These are phyloP conservation scores for Backusella parvicylindrica DNA, from an alignment of 192 early-diverging fungal genomes.

Conservation along the genomic window DNA sequence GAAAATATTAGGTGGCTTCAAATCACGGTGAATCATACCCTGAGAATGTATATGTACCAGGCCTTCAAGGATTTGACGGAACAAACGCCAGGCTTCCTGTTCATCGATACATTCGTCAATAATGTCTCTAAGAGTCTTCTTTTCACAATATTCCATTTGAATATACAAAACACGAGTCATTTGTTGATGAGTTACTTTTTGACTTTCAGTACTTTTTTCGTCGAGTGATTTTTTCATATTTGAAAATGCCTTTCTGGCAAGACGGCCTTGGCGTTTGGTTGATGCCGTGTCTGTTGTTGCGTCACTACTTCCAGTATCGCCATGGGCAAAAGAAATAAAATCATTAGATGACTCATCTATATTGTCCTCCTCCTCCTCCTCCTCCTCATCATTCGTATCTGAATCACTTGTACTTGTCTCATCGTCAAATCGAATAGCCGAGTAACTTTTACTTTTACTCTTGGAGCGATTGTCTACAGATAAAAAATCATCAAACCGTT, in stretches of 20 bases:
- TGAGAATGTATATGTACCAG: slow-evolving; percentile 85
- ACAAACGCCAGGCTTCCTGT: slow-evolving; percentile 77
- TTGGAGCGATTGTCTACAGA: slow-evolving; percentile 30
- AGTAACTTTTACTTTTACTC: slow-evolving; percentile 29
- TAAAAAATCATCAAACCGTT: slow-evolving; percentile 44
- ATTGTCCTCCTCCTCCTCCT: slow-evolving; percentile 17
- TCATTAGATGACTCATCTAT: slow-evolving; percentile 9
- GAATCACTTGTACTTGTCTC: slow-evolving; percentile 35
- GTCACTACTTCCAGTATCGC: slow-evolving; percentile 11
- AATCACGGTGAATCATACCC: slow-evolving; percentile 86
- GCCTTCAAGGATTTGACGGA: slow-evolving; percentile 89
- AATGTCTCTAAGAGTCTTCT: slow-evolving; percentile 82
- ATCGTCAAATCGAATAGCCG: slow-evolving; percentile 36
- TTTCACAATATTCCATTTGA: slow-evolving; percentile 99
- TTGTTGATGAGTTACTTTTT: neutral
- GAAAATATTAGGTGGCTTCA: slow-evolving; percentile 87
- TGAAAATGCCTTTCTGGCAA: neutral
- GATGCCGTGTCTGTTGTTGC: neutral
- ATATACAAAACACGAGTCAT: slow-evolving; percentile 76
- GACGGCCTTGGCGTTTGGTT: neutral
- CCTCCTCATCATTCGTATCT: slow-evolving; percentile 33
- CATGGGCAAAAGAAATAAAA: slow-evolving; percentile 18
- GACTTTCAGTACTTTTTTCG: slow-evolving; percentile 11
- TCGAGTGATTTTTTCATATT: slow-evolving; percentile 5
- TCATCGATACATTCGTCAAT: slow-evolving; percentile 77